These are phyloP conservation scores for Verticillium nubilum DNA, from an alignment of 2,329 filamentous ascomycete genomes.

Conservation along the genomic window DNA sequence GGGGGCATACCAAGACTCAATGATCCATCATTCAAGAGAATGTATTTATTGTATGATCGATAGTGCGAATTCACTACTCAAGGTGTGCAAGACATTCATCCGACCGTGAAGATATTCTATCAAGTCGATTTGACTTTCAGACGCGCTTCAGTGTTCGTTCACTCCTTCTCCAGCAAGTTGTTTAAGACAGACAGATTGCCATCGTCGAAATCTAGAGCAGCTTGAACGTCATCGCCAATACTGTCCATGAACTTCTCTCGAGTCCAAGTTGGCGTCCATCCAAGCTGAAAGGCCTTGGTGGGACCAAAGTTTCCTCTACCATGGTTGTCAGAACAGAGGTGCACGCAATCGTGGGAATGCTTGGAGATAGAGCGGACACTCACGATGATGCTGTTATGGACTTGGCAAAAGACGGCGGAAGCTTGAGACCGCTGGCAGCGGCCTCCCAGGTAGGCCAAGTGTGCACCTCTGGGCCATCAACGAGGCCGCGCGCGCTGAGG, in stretches of 20 bases:
- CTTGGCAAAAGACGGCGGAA: constrained; percentile 20
- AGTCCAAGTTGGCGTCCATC: not conserved
- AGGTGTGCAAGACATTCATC: no score
- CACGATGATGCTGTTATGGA: constrained; percentile 20
- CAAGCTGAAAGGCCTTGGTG: not conserved
- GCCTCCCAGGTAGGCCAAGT: constrained; percentile 24
- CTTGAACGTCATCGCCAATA: not conserved
- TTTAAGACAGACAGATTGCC: not conserved
- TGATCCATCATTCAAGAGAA: no score
- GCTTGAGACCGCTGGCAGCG: constrained; percentile 22
- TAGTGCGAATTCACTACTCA: no score
- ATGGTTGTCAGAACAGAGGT: not conserved
- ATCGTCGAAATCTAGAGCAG: not conserved
- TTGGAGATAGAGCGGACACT: constrained; percentile 3
- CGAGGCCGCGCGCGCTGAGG: constrained; percentile 22
- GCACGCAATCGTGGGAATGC: no score
- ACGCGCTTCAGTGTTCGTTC: not conserved
- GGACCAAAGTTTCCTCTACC: not conserved
- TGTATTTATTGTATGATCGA: no score
- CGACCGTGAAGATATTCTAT: no score
- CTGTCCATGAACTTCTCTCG: not conserved
- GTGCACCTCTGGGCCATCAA: constrained; percentile 14
- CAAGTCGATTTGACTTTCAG: no score
- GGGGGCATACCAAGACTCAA: no score
- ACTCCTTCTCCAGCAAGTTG: not conserved